Conservation (phyloP, 352 stramenopile genomes). For the Globisporangium echinulatum region DNA sequence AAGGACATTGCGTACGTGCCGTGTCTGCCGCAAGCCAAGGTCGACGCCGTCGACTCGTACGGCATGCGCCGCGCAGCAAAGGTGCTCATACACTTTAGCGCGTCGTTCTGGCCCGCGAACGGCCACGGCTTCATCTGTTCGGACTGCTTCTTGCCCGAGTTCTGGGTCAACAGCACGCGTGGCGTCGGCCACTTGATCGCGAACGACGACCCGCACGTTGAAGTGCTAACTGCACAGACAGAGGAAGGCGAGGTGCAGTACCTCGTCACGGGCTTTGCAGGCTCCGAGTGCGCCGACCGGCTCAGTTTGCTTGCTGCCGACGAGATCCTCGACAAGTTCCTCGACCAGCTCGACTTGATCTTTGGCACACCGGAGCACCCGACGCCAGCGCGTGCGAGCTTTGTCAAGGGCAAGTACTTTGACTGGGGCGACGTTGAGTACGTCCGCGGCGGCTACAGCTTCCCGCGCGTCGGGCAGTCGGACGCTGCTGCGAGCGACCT, state of each 20-base stretch:
- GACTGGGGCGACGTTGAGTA: slow-evolving; percentile 71
- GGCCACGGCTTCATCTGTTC: slow-evolving; percentile 78
- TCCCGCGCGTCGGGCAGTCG: slow-evolving; percentile 60
- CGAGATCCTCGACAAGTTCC: slow-evolving; percentile 56
- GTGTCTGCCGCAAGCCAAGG: slow-evolving; percentile 45
- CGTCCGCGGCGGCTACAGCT: slow-evolving; percentile 69
- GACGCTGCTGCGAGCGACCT: slow-evolving; percentile 56
- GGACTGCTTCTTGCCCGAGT: slow-evolving; percentile 77
- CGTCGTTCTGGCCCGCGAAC: slow-evolving; percentile 62
- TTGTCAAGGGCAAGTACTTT: slow-evolving; percentile 72
- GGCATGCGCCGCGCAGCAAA: slow-evolving; percentile 74
- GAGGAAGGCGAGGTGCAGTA: slow-evolving; percentile 34
- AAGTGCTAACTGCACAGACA: slow-evolving; percentile 9
- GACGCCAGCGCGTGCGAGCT: slow-evolving; percentile 44
- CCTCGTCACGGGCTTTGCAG: slow-evolving; percentile 68
- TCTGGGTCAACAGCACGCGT: slow-evolving; percentile 72
- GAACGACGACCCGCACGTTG: slow-evolving; percentile 36
- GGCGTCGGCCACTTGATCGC: slow-evolving; percentile 54
- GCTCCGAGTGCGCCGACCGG: slow-evolving; percentile 54
- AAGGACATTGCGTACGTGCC: slow-evolving; percentile 65
- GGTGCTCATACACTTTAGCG: slow-evolving; percentile 66
- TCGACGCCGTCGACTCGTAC: slow-evolving; percentile 51
- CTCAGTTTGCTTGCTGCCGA: slow-evolving; percentile 34
- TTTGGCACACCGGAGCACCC: slow-evolving; percentile 56
- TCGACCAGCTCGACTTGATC: slow-evolving; percentile 71